Base-by-base conservation (phyloP, 129 eudicot genomes). In the Lonicera japonica region DNA sequence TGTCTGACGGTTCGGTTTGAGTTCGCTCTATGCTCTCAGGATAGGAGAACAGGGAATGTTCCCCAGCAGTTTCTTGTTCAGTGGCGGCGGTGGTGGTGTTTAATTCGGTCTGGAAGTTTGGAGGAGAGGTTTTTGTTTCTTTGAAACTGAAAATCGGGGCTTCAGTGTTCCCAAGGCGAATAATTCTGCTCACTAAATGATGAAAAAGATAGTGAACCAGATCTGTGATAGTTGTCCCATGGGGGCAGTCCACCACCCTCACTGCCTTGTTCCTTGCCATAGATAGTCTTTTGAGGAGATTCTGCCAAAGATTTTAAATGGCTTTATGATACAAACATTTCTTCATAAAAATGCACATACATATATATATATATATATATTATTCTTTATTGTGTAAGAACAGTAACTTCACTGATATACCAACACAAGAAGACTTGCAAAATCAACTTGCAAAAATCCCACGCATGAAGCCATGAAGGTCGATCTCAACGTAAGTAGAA, bases 121-220 rank as follows among this genome's bases (percentile, higher is more conserved):
- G n/a, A 22, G 69, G 40, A 39, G 39, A 63, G 60, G 25, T 70
- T 50, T 45, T 60, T 13, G 55, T 36, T 21, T 70, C 75, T n/a
- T 50, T 53, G 13, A 56, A 66, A 74, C 70, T 61, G 24, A 55
- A 61, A 68, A 65, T 75, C 41, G 80, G 70, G 50, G 58, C 38
- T 68, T 76, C 71, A 54, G 74, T 72, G 45, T 39, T 65, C 58
- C 68, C 51, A 0, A 57, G 54, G 69, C 36, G 36, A 29, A 11
- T 47, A 41, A 8, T 13, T 34, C 8, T 66, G 70, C 38, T 71
- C 70, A 21, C 54, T 67, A 24, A 54, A 64, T 48, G 77, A 25
- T 21, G 66, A 20, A 19, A 51, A 54, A 24, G 74, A 70, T 24
- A 64, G 56, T 53, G 83, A 47, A 41, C 43, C 11, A 4, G 50